Percentiles rank a stretch among this genome's conserved stretches.
Evolutionary conservation across 805 yeast genomes (phyloP).

Genomic region (Zygosaccharomyces gambellarensis): DNA sequence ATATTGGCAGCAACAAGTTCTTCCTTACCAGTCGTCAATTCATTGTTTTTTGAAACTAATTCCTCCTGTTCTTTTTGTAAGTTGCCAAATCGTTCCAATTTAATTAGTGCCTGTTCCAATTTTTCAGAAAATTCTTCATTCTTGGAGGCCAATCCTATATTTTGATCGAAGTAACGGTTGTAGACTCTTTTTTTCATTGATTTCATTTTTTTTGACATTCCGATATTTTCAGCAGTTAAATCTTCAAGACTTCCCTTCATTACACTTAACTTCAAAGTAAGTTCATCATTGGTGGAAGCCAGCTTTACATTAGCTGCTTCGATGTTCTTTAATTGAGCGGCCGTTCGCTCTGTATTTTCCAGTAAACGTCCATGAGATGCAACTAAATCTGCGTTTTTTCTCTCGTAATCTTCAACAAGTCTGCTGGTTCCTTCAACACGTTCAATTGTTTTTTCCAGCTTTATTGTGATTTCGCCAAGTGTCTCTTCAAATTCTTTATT

Average conservation of each 20-base stretch:
- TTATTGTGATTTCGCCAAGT: neutral
- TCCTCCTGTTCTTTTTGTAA: neutral
- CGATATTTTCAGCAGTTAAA: neutral
- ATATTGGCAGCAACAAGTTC: neutral
- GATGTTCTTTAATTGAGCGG: neutral
- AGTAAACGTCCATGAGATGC: neutral
- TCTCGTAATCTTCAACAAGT: neutral
- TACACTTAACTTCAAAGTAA: neutral
- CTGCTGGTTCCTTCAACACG: neutral
- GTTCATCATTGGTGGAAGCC: neutral
- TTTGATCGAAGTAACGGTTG: conserved; percentile 1
- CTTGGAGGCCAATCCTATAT: neutral
- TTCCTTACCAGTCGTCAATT: neutral
- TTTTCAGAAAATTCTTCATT: neutral
- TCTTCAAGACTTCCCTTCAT: neutral
- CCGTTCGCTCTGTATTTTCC: neutral
- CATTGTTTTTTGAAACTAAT: neutral
- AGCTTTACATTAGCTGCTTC: neutral
- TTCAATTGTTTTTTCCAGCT: neutral
- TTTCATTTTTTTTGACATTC: neutral
- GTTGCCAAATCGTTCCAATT: neutral
- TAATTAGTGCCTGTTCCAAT: neutral
- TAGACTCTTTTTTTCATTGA: neutral
- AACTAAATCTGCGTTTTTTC: neutral
- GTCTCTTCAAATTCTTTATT: no score